Evolutionary conservation across 1,139 yeast genomes (phyloP).

Genomic region (Lodderomyces oxycetoniae): DNA sequence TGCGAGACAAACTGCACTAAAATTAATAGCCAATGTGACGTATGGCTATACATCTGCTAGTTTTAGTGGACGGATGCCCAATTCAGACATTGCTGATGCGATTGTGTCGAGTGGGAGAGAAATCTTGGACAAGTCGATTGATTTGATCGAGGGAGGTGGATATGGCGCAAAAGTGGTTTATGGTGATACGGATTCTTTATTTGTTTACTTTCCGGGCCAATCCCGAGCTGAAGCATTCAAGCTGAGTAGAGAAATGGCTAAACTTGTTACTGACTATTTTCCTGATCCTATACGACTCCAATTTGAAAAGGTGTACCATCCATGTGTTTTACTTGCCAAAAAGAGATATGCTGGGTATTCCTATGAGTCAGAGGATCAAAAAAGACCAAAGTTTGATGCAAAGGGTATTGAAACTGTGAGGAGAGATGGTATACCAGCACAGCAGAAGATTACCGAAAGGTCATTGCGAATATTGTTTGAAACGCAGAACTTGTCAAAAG

Average conservation of each 20-base stretch:
- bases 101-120: constrained; percentile 91
- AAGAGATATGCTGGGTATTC: constrained; percentile 86
- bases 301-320: constrained; percentile 90
- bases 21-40: constrained; percentile 89
- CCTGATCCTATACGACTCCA: constrained; percentile 81
- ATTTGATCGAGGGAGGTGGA: constrained; percentile 54
- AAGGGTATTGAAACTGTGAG: constrained; percentile 94
- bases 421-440: constrained; percentile 92
- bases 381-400: constrained; percentile 74
- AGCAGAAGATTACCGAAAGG: constrained; percentile 74
- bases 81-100: constrained; percentile 90
- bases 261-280: constrained; percentile 55
- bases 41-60: constrained; percentile 95
- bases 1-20: constrained; percentile 80
- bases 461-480: constrained; percentile 66
- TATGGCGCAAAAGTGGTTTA: constrained; percentile 94
- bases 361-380: constrained; percentile 56
- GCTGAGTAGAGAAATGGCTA: constrained; percentile 69
- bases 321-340: constrained; percentile 76
- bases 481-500: constrained; percentile 62
- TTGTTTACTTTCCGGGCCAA: constrained; percentile 85
- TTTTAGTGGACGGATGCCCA: constrained; percentile 95
- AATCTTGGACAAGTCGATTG: constrained; percentile 66
- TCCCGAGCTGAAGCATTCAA: constrained; percentile 71
- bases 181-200: constrained; percentile 93